phyloP scores from a whole-genome alignment of 2,329 filamentous ascomycete species.

The Didymella exigua region DNA sequence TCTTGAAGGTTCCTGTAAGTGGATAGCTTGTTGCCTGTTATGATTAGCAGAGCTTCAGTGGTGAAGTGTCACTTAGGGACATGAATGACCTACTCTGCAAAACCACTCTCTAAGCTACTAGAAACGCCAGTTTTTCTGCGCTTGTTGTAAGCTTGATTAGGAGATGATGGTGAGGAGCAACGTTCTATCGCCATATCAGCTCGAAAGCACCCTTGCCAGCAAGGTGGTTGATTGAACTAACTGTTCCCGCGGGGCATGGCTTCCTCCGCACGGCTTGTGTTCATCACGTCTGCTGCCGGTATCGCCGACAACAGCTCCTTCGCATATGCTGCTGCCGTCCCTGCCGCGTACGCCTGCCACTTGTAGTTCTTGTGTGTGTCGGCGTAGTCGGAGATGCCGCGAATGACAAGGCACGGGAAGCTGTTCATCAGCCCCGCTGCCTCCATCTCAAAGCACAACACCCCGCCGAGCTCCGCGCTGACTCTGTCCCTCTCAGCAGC shows the following conservation, averaged over 20 bases:
- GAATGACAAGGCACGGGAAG: constrained; percentile 6
- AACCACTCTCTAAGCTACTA: no score
- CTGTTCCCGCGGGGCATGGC: background rate
- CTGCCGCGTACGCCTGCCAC: constrained; percentile 9
- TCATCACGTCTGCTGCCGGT: constrained; percentile 6
- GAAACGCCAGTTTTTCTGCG: background rate
- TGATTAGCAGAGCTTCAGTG: no score
- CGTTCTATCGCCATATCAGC: background rate
- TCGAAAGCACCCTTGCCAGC: background rate
- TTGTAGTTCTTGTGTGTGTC: constrained; percentile 11
- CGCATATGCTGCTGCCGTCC: constrained; percentile 6
- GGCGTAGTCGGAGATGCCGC: constrained; percentile 13
- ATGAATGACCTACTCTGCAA: no score
- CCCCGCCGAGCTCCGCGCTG: constrained; percentile 16
- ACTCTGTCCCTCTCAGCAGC: constrained; percentile 9
- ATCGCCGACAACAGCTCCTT: constrained; percentile 18
- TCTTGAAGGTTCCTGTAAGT: no score
- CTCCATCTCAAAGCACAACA: constrained; percentile 12
- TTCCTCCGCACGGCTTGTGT: background rate
- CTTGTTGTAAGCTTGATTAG: background rate
- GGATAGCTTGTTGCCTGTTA: no score
- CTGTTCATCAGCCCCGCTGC: constrained; percentile 4
- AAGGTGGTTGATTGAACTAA: background rate
- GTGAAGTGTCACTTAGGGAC: no score
- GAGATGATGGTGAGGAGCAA: background rate